A percentile compares a stretch with the other conserved stretches of the same genome.
Conservation (phyloP, 768 basidiomycete genomes). For the Kwoniella europaea region DNA sequence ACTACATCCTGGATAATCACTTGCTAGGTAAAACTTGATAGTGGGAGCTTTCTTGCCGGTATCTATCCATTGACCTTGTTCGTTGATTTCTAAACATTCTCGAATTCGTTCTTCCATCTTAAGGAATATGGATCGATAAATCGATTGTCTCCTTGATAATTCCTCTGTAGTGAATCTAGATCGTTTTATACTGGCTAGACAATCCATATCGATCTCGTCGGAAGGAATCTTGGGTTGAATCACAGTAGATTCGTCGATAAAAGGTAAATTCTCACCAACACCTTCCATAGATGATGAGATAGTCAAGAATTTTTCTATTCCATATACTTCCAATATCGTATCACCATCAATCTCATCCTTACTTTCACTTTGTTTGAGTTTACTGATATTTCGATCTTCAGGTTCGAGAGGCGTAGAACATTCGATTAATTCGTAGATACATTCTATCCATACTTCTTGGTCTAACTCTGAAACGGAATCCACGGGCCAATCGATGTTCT, state of each 20-base stretch:
- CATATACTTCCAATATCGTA: background rate
- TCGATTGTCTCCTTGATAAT: background rate
- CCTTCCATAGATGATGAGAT: background rate
- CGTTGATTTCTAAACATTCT: background rate
- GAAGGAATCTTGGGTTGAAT: background rate
- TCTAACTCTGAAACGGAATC: background rate
- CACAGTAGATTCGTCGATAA: background rate
- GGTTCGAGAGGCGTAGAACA: background rate
- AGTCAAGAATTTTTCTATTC: constrained; percentile 11
- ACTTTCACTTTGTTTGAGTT: background rate
- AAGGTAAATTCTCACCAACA: background rate
- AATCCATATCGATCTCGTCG: background rate
- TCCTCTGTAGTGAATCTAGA: background rate
- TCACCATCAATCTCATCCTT: background rate
- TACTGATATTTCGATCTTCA: too few species aligned
- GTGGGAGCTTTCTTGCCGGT: background rate
- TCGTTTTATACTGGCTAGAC: background rate
- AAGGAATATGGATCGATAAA: background rate
- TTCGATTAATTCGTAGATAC: background rate
- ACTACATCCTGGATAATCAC: constrained; percentile 4
- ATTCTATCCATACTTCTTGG: constrained; percentile 7
- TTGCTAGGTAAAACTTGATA: background rate
- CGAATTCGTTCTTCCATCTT: background rate
- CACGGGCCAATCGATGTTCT: background rate
- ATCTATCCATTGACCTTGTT: background rate